A percentile compares a stretch with the other conserved stretches of the same genome.
Evolutionary conservation across 306 rosid species (phyloP).

Genomic region (Abrus pulchellus): DNA sequence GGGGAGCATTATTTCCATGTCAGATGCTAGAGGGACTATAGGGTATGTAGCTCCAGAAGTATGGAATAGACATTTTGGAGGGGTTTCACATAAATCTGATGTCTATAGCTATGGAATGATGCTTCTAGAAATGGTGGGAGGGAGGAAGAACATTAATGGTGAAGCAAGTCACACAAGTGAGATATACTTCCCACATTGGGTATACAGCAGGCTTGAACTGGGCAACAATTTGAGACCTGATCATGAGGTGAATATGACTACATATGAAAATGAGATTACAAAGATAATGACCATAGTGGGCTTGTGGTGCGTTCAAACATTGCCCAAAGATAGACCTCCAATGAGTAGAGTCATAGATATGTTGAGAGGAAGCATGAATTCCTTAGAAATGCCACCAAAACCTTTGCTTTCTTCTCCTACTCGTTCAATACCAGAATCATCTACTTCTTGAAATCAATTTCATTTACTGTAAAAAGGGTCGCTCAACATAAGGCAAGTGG

Average conservation of each 20-base stretch:
- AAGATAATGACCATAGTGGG: constrained; percentile 59
- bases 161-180: constrained; percentile 36
- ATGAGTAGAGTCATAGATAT: constrained; percentile 53
- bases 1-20: constrained; percentile 51
- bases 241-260: not conserved
- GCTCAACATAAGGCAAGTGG: no score
- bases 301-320: constrained; percentile 59
- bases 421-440: no score
- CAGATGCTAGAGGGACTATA: constrained; percentile 50
- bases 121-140: constrained; percentile 42
- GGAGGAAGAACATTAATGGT: constrained; percentile 38
- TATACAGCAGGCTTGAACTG: constrained; percentile 36
- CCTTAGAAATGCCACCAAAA: no score
- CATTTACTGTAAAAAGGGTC: no score
- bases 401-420: no score
- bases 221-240: constrained; percentile 1
- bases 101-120: constrained; percentile 50
- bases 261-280: constrained; percentile 43
- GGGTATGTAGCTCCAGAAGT: constrained; percentile 48
- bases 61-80: constrained; percentile 49
- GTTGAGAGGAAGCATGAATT: no score
- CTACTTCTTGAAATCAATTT: no score
- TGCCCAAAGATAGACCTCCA: constrained; percentile 53
- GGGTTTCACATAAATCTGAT: constrained; percentile 51
- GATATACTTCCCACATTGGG: constrained; percentile 48